Conservation (phyloP, 768 basidiomycete species). For the Asterophora lycoperdoides region DNA sequence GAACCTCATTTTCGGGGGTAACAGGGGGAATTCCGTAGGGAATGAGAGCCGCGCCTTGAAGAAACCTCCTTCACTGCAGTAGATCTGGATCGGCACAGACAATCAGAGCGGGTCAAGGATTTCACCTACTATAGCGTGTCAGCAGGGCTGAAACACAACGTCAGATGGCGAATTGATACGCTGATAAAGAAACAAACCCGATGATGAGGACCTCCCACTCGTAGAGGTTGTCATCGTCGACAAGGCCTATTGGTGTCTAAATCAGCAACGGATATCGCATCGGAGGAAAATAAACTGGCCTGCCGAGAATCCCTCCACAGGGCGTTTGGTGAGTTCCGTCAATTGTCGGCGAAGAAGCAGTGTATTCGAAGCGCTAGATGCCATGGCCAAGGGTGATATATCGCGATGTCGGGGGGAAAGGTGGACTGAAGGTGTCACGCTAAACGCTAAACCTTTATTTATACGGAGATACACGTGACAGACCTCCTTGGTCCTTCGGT, state of each 20-base stretch:
- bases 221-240: conserved; percentile 90
- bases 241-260: conserved; percentile 60
- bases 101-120: background rate
- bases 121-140: conserved; percentile 87
- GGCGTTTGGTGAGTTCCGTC: conserved; percentile 82
- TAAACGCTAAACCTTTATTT: conserved; percentile 8
- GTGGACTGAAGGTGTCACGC: conserved; percentile 3
- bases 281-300: conserved; percentile 42
- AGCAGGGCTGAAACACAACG: conserved; percentile 56
- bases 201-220: conserved; percentile 98
- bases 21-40: conserved; percentile 84
- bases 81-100: conserved; percentile 5
- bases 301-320: conserved; percentile 96
- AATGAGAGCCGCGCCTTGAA: conserved; percentile 89
- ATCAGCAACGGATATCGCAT: conserved; percentile 24
- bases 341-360: conserved; percentile 78
- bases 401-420: conserved; percentile 14
- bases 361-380: conserved; percentile 39
- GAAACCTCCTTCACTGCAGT: conserved; percentile 86
- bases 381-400: conserved; percentile 28
- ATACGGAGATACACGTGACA: conserved; percentile 14
- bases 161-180: conserved; percentile 12
- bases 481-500: background rate
- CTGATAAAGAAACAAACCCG: conserved; percentile 54
- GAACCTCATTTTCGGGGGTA: conserved; percentile 95